Percentiles rank a stretch among this genome's conserved stretches.
Evolutionary conservation across 2,329 filamentous ascomycete species (phyloP).

Genomic region (Colletotrichum kahawae): DNA sequence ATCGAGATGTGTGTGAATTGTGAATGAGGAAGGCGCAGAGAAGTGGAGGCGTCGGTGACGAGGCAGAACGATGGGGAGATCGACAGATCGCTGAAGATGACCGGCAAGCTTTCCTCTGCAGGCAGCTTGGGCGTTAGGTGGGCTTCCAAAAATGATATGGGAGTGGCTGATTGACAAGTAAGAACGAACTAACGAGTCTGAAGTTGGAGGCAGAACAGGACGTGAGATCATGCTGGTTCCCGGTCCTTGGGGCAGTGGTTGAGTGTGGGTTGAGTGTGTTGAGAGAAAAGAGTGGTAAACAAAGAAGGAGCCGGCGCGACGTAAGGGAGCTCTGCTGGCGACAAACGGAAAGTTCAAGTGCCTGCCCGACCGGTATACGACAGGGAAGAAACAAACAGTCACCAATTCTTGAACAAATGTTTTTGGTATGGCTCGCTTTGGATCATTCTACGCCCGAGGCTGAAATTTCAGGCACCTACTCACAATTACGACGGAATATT

Average conservation of each 20-base stretch:
- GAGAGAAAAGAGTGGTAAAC: neutral
- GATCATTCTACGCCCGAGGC: neutral
- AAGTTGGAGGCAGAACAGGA: neutral
- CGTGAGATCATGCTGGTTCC: neutral
- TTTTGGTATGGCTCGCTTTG: neutral
- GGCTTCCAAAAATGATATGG: rapidly evolving
- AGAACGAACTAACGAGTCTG: neutral
- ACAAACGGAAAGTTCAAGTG: neutral
- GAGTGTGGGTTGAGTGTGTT: neutral
- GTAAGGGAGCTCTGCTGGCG: neutral
- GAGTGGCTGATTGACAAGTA: neutral
- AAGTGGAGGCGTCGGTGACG: neutral
- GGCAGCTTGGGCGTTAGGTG: neutral
- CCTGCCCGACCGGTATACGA: neutral
- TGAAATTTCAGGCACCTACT: neutral
- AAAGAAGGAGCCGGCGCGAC: neutral
- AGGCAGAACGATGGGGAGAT: neutral
- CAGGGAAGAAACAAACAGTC: neutral
- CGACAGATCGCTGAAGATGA: neutral
- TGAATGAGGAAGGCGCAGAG: neutral
- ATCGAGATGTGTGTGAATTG: neutral
- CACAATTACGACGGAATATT: neutral
- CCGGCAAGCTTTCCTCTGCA: neutral
- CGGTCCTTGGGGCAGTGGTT: neutral
- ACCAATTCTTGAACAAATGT: neutral